phyloP scores from a whole-genome alignment of 805 yeast genomes.

The Yamadazyma nakazawae region DNA sequence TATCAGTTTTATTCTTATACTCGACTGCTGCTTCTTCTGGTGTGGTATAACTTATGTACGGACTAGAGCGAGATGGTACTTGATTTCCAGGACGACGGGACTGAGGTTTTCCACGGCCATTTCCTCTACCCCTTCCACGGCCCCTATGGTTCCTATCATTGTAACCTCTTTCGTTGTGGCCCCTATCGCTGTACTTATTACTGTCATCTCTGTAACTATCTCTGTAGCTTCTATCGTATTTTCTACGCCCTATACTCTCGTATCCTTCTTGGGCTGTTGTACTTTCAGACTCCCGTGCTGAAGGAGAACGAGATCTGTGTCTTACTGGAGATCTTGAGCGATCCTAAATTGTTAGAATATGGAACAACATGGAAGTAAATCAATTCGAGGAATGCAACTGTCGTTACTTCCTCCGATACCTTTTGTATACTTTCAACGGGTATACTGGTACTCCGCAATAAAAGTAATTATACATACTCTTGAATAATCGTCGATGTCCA shows the following conservation, averaged over 20 bases:
- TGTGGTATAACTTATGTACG: slow-evolving; percentile 4
- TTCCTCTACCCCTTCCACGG: slow-evolving; percentile 18
- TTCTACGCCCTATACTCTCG: background rate
- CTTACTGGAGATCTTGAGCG: slow-evolving; percentile 29
- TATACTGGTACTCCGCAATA: background rate
- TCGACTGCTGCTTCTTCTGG: slow-evolving; percentile 28
- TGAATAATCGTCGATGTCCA: slow-evolving; percentile 62
- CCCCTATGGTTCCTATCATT: slow-evolving; percentile 22
- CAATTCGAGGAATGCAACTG: background rate
- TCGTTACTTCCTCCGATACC: background rate
- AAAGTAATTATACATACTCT: slow-evolving; percentile 44
- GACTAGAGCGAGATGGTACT: background rate
- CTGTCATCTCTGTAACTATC: background rate
- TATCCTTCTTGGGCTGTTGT: background rate
- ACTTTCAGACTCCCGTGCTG: background rate
- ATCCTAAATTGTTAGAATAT: slow-evolving; percentile 28
- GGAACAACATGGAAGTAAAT: no score
- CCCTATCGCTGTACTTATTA: slow-evolving; percentile 19
- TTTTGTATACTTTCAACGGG: background rate
- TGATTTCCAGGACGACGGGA: slow-evolving; percentile 3
- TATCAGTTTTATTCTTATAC: slow-evolving; percentile 34
- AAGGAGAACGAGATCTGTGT: slow-evolving; percentile 11
- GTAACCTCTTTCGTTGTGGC: slow-evolving; percentile 16
- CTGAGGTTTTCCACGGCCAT: slow-evolving; percentile 18
- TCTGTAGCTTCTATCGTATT: background rate